Base-by-base conservation (phyloP, 805 yeast species). In the Candida lessepsii region DNA sequence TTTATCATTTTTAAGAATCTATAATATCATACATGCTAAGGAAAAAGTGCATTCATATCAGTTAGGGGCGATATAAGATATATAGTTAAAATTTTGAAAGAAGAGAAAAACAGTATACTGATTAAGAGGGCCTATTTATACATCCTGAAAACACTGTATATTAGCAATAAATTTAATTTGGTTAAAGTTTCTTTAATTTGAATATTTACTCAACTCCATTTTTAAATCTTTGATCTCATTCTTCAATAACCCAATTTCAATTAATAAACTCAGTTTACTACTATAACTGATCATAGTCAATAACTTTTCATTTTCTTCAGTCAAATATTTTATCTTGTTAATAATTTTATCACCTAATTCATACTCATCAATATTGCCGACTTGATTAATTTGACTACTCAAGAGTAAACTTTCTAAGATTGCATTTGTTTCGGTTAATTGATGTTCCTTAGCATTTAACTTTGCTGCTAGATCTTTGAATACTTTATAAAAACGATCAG, bases 341-440 rank as follows among this genome's bases (percentile, higher is more conserved):
- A 86, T 67, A 43, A 86, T 76, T 51, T 81, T 81, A 54, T 86
- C 93, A 10, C 90, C 80, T 34, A 85, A 62, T 40, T 85, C 89
- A 51, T 84, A 80, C 37, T 78, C 83, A 52, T 86, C 95, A 56
- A 77, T 83, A 20, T 69, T 67, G 2, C 80, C 76, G 1, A 45
- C 48, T 17, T 49, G 53, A 30, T 45, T 51, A 50, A 64, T 46
- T 17, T 58, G 46, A 16, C 54, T 39, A 18, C 61, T 56, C 14
- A 65, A 65, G n/a, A 67, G 40, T 9, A 85, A 50, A 18, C 84
- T 71, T 51, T 86, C 95, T 34, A 86, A 62, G 48, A 83, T 69
- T 11, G 64, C 49, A 46, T 82, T 83, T 1, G 87, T 77, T 15
- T 80, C 84, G 18, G 72, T 70, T 40, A 82, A 64, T 49, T 85